Percentiles rank a stretch among this genome's conserved stretches.
Conservation (phyloP, 2,329 filamentous ascomycete genomes). For the Pseudogymnoascus sp. region DNA sequence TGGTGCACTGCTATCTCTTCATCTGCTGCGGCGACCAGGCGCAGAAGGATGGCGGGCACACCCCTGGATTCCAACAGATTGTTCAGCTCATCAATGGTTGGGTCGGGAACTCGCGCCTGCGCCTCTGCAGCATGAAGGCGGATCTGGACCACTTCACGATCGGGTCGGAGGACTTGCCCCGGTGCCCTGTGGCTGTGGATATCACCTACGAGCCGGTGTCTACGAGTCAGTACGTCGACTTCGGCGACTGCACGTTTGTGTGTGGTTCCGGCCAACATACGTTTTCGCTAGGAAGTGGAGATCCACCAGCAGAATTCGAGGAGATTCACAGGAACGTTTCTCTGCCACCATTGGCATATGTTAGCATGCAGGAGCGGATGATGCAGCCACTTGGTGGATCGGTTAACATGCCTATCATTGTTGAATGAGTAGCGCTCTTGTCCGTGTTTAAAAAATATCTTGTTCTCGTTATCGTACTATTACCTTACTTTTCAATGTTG, state of each 20-base stretch:
- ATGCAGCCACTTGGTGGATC: constrained; percentile 4
- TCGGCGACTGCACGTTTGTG: constrained; percentile 1
- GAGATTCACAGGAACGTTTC: background rate
- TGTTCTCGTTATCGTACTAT: background rate
- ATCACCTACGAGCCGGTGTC: background rate
- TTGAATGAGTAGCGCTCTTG: background rate
- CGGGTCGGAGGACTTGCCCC: constrained; percentile 12
- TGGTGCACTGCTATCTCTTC: constrained; percentile 59
- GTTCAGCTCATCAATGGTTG: constrained; percentile 52
- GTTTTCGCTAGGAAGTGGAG: background rate
- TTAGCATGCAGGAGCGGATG: constrained; percentile 8
- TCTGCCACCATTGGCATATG: background rate
- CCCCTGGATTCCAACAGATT: constrained; percentile 49
- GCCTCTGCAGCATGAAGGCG: constrained; percentile 51
- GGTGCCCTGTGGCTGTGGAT: background rate
- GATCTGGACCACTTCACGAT: constrained; percentile 46
- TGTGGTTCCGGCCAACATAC: constrained; percentile 4
- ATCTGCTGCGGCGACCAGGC: constrained; percentile 52
- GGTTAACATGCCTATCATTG: constrained; percentile 8
- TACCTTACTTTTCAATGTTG: background rate
- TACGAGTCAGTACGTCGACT: background rate
- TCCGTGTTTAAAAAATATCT: background rate
- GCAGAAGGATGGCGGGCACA: constrained; percentile 48
- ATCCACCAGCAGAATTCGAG: background rate
- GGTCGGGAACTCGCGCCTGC: constrained; percentile 47